Percentiles rank a stretch among this genome's conserved stretches.
These are phyloP conservation scores for Tetradesmus obliquus DNA, from an alignment of 139 green algal genomes.

Conservation along the genomic window DNA sequence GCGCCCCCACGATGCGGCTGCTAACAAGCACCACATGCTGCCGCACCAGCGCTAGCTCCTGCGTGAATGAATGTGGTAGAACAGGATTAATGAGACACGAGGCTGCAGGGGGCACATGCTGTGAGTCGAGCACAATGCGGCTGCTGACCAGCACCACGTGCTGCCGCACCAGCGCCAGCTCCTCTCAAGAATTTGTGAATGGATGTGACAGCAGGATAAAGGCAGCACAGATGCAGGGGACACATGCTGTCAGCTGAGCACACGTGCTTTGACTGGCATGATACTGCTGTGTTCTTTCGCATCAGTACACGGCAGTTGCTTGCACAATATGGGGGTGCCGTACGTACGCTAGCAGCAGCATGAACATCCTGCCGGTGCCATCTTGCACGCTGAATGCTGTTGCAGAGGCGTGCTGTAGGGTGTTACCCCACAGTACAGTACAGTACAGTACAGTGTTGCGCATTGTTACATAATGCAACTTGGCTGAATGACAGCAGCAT, in stretches of 20 bases:
- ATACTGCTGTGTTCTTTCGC: too few relatives aligned
- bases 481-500: not conserved
- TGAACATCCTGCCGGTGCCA: too few relatives aligned
- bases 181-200: not conserved
- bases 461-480: too few relatives aligned
- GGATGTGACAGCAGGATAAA: not conserved
- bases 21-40: slow-evolving; percentile 34
- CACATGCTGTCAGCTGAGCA: not conserved
- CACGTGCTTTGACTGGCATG: too few relatives aligned
- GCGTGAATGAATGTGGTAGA: not conserved
- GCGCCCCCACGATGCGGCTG: slow-evolving; percentile 43
- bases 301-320: too few relatives aligned
- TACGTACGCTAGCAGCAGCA: too few relatives aligned
- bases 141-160: slow-evolving; percentile 35
- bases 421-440: too few relatives aligned
- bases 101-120: not conserved
- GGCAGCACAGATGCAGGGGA: not conserved
- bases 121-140: slow-evolving; percentile 23
- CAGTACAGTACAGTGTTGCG: too few relatives aligned
- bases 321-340: too few relatives aligned
- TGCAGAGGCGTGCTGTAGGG: too few relatives aligned
- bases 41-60: slow-evolving; percentile 49
- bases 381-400: too few relatives aligned
- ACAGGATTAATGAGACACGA: not conserved
- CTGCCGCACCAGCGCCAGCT: slow-evolving; percentile 49